Percentiles rank a stretch among this genome's conserved stretches.
Evolutionary conservation across 305 asterid genomes (phyloP).

Genomic region (Salvia sclarea): DNA sequence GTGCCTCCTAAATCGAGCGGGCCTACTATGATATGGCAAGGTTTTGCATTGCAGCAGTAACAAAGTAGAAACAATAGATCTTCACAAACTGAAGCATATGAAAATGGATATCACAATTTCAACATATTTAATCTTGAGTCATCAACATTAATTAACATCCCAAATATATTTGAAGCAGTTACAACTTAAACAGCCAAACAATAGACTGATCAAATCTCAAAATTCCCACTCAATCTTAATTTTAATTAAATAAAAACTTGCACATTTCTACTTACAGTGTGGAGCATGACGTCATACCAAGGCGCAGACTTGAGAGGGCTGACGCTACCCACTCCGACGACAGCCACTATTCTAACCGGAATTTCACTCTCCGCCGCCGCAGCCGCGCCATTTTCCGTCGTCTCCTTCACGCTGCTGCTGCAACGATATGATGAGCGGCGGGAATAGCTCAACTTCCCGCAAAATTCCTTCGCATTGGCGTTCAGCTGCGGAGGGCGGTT

Average conservation of each 20-base stretch:
- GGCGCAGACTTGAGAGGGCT: slow-evolving; percentile 85
- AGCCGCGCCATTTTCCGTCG: slow-evolving; percentile 26
- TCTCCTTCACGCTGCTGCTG: slow-evolving; percentile 29
- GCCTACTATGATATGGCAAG: not conserved
- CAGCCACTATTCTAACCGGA: slow-evolving; percentile 66
- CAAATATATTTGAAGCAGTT: no score
- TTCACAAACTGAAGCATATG: no score
- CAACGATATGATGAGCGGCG: slow-evolving; percentile 30
- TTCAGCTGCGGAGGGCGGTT: slow-evolving; percentile 14
- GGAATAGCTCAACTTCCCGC: slow-evolving; percentile 8
- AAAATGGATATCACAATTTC: no score
- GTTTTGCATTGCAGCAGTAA: not conserved
- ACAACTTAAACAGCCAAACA: not conserved
- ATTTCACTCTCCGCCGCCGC: slow-evolving; percentile 19
- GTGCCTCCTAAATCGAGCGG: not conserved
- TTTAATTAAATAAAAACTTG: not conserved
- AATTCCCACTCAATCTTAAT: not conserved
- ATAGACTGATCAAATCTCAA: not conserved
- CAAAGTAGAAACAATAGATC: no score
- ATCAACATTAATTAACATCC: no score
- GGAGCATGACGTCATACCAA: slow-evolving; percentile 84
- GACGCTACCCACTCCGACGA: slow-evolving; percentile 80
- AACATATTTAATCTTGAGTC: no score
- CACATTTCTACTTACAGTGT: slow-evolving; percentile 65
- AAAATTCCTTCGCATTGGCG: not conserved